Conservation (phyloP, 1,284 basidiomycete species). For the Moniliophthora roreri region DNA sequence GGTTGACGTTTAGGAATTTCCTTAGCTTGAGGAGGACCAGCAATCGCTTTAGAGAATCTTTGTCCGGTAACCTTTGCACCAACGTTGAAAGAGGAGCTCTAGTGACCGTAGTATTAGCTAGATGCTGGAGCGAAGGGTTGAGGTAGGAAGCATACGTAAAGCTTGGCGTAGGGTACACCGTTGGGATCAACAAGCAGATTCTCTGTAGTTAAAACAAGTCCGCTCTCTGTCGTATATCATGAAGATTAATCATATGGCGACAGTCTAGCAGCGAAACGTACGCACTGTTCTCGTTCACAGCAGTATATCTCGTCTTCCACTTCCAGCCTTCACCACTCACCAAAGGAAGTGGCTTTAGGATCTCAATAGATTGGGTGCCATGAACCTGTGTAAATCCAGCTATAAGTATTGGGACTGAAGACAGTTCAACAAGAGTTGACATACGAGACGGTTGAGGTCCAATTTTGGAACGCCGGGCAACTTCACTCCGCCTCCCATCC, state of each 20-base stretch:
- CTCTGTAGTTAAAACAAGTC: conserved; percentile 72
- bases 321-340: conserved; percentile 71
- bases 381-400: conserved; percentile 60
- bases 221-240: conserved; percentile 54
- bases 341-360: conserved; percentile 65
- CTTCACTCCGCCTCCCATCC: conserved; percentile 35
- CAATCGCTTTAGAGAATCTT: conserved; percentile 69
- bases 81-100: conserved; percentile 74
- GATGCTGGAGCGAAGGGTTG: neutral
- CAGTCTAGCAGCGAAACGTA: conserved; percentile 2
- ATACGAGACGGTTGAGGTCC: conserved; percentile 64
- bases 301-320: conserved; percentile 57
- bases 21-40: conserved; percentile 66
- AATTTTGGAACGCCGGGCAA: conserved; percentile 66
- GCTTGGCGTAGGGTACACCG: conserved; percentile 67
- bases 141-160: conserved; percentile 51
- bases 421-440: conserved; percentile 20
- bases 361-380: conserved; percentile 71
- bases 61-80: conserved; percentile 72
- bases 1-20: conserved; percentile 67
- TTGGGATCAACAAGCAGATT: conserved; percentile 60
- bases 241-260: neutral
- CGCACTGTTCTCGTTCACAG: conserved; percentile 78
- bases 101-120: neutral
- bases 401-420: neutral